A percentile compares a stretch with the other conserved stretches of the same genome.
Evolutionary conservation across 2,329 filamentous ascomycete species (phyloP).

Genomic region (Alternaria atra): DNA sequence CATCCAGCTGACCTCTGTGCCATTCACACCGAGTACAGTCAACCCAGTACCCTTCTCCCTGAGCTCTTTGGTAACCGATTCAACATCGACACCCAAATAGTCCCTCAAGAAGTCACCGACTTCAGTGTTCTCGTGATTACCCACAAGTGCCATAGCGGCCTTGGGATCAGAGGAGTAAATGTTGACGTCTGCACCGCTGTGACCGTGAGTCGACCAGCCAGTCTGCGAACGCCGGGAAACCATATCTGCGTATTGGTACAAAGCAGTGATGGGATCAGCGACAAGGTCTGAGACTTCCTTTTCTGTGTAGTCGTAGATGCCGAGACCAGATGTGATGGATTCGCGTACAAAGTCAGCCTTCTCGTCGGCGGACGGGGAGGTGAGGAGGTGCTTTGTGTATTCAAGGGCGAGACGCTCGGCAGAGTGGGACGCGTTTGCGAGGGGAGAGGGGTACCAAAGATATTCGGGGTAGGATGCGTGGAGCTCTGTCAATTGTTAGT

Average conservation of each 20-base stretch:
- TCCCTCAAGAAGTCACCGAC: conserved; percentile 81
- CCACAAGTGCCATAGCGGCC: conserved; percentile 69
- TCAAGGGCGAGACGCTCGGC: conserved; percentile 74
- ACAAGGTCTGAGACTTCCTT: conserved; percentile 75
- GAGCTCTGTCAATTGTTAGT: conserved; percentile 58
- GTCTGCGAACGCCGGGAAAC: conserved; percentile 87
- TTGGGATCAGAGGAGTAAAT: conserved; percentile 83
- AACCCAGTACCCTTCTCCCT: conserved; percentile 61
- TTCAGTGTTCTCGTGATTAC: conserved; percentile 96
- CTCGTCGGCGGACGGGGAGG: conserved; percentile 38
- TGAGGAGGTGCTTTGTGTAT: conserved; percentile 68
- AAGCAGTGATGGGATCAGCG: conserved; percentile 63
- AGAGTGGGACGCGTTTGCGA: conserved; percentile 80
- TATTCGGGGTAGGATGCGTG: conserved; percentile 71
- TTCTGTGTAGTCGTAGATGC: conserved; percentile 76
- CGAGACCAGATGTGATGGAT: conserved; percentile 75
- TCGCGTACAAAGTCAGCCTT: conserved; percentile 69
- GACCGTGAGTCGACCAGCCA: conserved; percentile 94
- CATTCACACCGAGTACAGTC: conserved; percentile 39
- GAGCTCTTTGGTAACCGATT: conserved; percentile 79
- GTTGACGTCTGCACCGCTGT: conserved; percentile 91
- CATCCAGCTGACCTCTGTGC: conserved; percentile 53
- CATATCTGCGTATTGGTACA: conserved; percentile 79
- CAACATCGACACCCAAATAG: conserved; percentile 83
- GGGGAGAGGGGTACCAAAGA: conserved; percentile 81